phyloP scores from a whole-genome alignment of 331 rosid species.

The Pyrus hybrid region DNA sequence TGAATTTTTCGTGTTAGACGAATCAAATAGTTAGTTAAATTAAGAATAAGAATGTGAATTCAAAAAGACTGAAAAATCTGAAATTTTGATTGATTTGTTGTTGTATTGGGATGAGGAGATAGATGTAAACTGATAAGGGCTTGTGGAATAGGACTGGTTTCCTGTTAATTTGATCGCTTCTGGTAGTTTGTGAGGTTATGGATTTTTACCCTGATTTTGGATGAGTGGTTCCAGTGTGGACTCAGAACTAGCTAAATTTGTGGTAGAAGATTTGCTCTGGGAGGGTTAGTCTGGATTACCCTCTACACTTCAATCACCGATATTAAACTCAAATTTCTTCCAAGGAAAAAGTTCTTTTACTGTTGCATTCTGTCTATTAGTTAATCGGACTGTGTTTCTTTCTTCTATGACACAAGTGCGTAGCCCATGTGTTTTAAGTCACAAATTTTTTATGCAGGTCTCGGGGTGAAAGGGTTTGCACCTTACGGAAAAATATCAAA shows the following conservation, averaged over 20 bases:
- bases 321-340: not conserved
- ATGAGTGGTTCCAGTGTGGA: not conserved
- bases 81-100: not conserved
- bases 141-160: not conserved
- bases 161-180: not conserved
- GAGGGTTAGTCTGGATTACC: not conserved
- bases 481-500: conserved; percentile 66
- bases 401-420: not conserved
- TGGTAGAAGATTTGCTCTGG: not conserved
- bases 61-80: not conserved
- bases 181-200: not conserved
- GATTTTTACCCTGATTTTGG: not conserved
- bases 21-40: not conserved
- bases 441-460: conserved; percentile 38
- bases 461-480: conserved; percentile 48
- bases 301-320: not conserved
- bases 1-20: not conserved
- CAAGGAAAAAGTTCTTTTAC: not conserved
- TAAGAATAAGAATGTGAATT: not conserved
- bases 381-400: not conserved
- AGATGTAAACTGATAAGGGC: not conserved
- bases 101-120: not conserved
- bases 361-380: not conserved
- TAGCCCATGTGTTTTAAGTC: not conserved
- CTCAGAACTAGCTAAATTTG: not conserved